Conservation (phyloP, 768 basidiomycete species). For the Suillus subalutaceus region DNA sequence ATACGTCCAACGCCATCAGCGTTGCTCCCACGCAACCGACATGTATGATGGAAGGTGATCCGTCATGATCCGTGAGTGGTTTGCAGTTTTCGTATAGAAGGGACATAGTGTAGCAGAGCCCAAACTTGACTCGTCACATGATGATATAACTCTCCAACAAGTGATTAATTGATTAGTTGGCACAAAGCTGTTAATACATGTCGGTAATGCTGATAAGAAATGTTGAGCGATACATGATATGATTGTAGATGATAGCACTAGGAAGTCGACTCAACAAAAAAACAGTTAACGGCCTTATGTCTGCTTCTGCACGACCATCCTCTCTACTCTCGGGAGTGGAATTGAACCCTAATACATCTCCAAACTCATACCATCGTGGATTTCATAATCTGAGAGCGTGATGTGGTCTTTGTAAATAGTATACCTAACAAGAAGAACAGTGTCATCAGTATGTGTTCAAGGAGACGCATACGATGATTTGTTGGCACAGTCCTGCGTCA, state of each 20-base stretch:
- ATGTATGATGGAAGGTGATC: neutral
- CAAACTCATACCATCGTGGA: slow-evolving; percentile 90
- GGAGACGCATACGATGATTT: neutral
- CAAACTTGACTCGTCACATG: neutral
- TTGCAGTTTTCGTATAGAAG: neutral
- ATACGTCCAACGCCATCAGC: neutral
- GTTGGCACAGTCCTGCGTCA: neutral
- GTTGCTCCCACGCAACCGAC: neutral
- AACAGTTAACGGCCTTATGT: neutral
- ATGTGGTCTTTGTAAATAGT: slow-evolving; percentile 97
- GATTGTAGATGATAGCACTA: slow-evolving; percentile 2
- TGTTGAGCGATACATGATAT: neutral
- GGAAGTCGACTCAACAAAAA: neutral
- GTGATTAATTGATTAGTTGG: neutral
- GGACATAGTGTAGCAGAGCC: neutral
- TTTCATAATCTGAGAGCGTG: slow-evolving; percentile 90
- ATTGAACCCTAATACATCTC: slow-evolving; percentile 73
- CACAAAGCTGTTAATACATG: slow-evolving; percentile 1
- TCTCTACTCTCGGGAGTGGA: neutral
- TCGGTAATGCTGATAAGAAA: neutral
- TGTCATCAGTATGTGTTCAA: neutral
- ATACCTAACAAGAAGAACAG: slow-evolving; percentile 59
- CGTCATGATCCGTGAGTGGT: slow-evolving; percentile 16
- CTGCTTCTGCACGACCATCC: neutral
- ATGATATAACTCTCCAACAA: neutral